Evolutionary conservation across 345 rosid species (phyloP).

Genomic region (Ceriops tagal): DNA sequence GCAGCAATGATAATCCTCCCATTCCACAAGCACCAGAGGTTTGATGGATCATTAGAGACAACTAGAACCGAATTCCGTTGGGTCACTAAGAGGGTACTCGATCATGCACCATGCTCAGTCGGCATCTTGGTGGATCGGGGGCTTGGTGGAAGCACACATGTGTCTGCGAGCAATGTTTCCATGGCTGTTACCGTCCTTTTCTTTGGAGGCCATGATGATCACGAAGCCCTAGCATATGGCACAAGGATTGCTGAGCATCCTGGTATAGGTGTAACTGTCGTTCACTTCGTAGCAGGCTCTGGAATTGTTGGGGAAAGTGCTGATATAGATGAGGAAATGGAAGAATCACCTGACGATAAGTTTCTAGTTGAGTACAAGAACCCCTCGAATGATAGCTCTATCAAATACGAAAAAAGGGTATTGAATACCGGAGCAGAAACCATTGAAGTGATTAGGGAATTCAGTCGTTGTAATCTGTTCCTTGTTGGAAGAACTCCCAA

Average conservation of each 20-base stretch:
- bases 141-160: constrained; percentile 68
- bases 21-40: constrained; percentile 68
- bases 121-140: constrained; percentile 88
- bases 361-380: constrained; percentile 37
- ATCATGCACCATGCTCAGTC: constrained; percentile 65
- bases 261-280: constrained; percentile 48
- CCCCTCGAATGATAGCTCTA: constrained; percentile 21
- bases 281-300: constrained; percentile 40
- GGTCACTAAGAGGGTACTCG: constrained; percentile 63
- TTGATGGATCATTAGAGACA: constrained; percentile 63
- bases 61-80: constrained; percentile 47
- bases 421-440: constrained; percentile 11
- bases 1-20: constrained; percentile 70
- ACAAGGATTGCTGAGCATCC: constrained; percentile 83
- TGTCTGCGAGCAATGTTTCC: constrained; percentile 62
- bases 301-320: constrained; percentile 34
- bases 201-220: constrained; percentile 80
- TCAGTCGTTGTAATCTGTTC: constrained; percentile 18
- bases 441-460: constrained; percentile 8
- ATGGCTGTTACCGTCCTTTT: constrained; percentile 52
- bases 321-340: constrained; percentile 25
- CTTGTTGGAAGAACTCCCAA: constrained; percentile 17
- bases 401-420: constrained; percentile 27
- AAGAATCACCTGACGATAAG: constrained; percentile 29
- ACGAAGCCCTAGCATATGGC: constrained; percentile 79